Percentiles rank a stretch among this genome's conserved stretches.
Conservation (phyloP, 2,329 filamentous ascomycete genomes). For the Calonectria honghensis region DNA sequence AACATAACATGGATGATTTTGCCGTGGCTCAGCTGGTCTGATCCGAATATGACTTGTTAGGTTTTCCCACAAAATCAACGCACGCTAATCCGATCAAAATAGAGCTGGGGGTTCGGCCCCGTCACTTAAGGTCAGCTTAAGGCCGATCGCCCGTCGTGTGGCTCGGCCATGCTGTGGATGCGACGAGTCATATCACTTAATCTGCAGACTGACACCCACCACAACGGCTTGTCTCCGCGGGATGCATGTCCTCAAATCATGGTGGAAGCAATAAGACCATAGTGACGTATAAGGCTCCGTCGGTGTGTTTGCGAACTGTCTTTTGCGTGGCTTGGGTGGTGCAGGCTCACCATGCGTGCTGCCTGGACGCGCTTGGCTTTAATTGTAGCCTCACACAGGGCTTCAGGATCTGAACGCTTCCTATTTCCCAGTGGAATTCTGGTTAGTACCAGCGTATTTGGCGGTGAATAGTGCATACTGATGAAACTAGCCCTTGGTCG, state of each 20-base stretch:
- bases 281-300: not conserved
- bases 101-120: not conserved
- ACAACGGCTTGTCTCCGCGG: not conserved
- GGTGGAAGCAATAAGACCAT: not conserved
- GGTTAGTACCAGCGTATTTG: not conserved
- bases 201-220: not conserved
- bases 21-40: not conserved
- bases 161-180: not conserved
- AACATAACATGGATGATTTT: not conserved
- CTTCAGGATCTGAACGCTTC: not conserved
- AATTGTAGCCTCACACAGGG: not conserved
- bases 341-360: not conserved
- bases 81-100: not conserved
- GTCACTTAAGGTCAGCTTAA: not conserved
- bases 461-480: constrained; percentile 19
- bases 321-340: not conserved
- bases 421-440: not conserved
- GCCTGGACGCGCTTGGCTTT: too few species aligned
- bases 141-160: not conserved
- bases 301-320: not conserved
- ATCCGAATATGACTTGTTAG: not conserved
- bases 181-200: not conserved
- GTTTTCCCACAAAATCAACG: not conserved
- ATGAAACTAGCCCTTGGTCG: constrained; percentile 15
- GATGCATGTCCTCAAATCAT: not conserved